A percentile compares a stretch with the other conserved stretches of the same genome.
Evolutionary conservation across 1,284 basidiomycete species (phyloP).

Genomic region (Cryptococcus amylolentus): DNA sequence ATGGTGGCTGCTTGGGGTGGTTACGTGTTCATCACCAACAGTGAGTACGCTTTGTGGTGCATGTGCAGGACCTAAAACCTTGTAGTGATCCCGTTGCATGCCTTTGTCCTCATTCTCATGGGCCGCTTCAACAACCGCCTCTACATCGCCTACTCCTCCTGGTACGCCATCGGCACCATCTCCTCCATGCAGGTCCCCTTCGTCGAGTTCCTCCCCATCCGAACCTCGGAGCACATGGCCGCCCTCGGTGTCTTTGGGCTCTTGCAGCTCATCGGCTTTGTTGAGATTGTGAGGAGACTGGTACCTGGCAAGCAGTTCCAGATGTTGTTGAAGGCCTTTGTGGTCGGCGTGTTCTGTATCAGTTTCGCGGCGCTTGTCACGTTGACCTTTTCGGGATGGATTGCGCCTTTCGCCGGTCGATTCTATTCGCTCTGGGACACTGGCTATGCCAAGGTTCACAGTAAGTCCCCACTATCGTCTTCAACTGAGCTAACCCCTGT

Average conservation of each 20-base stretch:
- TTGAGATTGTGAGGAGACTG: conserved; percentile 81
- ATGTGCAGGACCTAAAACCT: conserved; percentile 2
- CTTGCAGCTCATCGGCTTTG: conserved; percentile 92
- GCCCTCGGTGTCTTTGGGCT: conserved; percentile 96
- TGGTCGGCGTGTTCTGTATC: conserved; percentile 68
- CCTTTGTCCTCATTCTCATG: conserved; percentile 89
- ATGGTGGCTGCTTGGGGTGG: conserved; percentile 99
- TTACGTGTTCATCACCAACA: conserved; percentile 99
- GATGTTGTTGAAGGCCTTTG: conserved; percentile 66
- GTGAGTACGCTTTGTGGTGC: conserved; percentile 19
- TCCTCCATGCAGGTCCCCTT: conserved; percentile 99
- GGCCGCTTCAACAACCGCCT: conserved; percentile 90
- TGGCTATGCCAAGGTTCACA: conserved; percentile 86
- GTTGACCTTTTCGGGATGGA: conserved; percentile 90
- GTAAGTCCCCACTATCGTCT: conserved; percentile 51
- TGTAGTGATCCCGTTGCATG: conserved; percentile 87
- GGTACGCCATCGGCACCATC: conserved; percentile 96
- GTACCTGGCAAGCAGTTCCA: conserved; percentile 93
- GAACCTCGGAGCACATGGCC: conserved; percentile 98
- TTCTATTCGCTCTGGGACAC: conserved; percentile 99
- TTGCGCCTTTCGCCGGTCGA: conserved; percentile 97
- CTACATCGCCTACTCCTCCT: conserved; percentile 93
- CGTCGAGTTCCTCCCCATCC: conserved; percentile 97
- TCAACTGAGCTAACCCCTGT: not conserved
- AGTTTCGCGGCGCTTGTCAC: conserved; percentile 68